Base-by-base conservation (phyloP, 192 early-diverging fungal genomes). In the Podila minutissima region DNA sequence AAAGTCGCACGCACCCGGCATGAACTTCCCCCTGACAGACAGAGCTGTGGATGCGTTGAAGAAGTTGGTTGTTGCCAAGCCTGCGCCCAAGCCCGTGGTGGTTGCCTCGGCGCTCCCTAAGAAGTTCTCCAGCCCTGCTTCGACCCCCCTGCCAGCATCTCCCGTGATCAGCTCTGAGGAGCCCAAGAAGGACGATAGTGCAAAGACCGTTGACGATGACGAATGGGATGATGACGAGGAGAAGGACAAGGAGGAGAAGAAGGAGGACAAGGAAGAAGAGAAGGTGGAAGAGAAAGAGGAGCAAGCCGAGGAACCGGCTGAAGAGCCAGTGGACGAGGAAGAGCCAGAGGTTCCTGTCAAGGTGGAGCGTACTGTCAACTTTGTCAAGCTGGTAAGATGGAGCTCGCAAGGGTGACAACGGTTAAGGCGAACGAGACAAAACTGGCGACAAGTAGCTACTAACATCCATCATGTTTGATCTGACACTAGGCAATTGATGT, bases 1-100 rank as follows among this genome's bases (percentile, higher is more conserved):
- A 35, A 89, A 88, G 33, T 77, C 87, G 5, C 93, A 94, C 83
- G 92, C 93, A 6, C 67, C 88, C 10, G 90, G 91, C 13, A 86
- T 93, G 68, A 74, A 84, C 19, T 90, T 93, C 37, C 89, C 92
- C 4, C 63, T 96, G 53, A 74, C 85, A 24, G 86, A 91, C 1
- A 83, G 86, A 20, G 93, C 92, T 6, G 59, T 75, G 32, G 69
- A 73, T n/a, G 94, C 95, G 1, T 62, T 97, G 32, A 61, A 74
- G 57, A 76, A 88, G 24, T 83, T 94, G 46, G 74, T 68, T 12
- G 51, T 76, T 13, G 76, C 86, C 5, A 83, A 76, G 13, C 19
- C 64, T 55, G 72, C 28, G 20, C 22, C 62, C 33, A 72, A 72
- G 35, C 24, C 50, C 24, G 28, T 24, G 24, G 63, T 28, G 19